phyloP scores from a whole-genome alignment of 495 filamentous ascomycete species.

The Xanthoparmelia taractica region DNA sequence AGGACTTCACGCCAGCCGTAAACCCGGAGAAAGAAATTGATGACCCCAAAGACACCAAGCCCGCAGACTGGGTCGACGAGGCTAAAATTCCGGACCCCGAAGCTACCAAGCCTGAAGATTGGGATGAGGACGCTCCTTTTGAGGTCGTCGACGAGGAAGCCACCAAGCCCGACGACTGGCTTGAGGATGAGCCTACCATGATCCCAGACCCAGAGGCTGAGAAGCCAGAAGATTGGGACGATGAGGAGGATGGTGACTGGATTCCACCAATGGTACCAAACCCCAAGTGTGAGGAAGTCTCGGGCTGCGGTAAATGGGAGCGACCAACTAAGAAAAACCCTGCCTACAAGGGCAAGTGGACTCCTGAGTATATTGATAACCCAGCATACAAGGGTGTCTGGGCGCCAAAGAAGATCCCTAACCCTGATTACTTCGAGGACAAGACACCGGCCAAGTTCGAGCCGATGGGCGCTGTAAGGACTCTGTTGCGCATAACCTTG shows the following conservation, averaged over 20 bases:
- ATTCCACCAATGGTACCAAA: conserved; percentile 86
- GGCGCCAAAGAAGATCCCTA: conserved; percentile 91
- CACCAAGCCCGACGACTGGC: conserved; percentile 88
- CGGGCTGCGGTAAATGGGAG: conserved; percentile 92
- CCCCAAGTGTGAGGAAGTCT: conserved; percentile 88
- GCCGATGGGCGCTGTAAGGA: conserved; percentile 89
- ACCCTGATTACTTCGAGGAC: conserved; percentile 97
- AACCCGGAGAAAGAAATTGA: conserved; percentile 97
- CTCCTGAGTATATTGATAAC: conserved; percentile 90
- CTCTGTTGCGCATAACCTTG: neutral
- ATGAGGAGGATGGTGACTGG: conserved; percentile 99
- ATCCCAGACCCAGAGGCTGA: conserved; percentile 92
- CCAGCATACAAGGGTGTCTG: conserved; percentile 96
- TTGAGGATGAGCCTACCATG: conserved; percentile 78
- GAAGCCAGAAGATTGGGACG: conserved; percentile 99
- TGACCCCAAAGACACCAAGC: conserved; percentile 92
- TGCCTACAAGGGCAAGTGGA: conserved; percentile 98
- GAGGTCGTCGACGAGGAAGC: conserved; percentile 94
- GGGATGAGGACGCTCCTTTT: conserved; percentile 97
- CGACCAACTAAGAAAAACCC: conserved; percentile 93
- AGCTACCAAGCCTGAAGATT: conserved; percentile 93
- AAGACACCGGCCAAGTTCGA: conserved; percentile 94
- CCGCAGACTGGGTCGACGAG: conserved; percentile 91
- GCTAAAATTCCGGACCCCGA: conserved; percentile 83
- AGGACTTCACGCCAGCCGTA: conserved; percentile 87